Conservation (phyloP, 129 eudicot species). For the Scalesia atractyloides region DNA sequence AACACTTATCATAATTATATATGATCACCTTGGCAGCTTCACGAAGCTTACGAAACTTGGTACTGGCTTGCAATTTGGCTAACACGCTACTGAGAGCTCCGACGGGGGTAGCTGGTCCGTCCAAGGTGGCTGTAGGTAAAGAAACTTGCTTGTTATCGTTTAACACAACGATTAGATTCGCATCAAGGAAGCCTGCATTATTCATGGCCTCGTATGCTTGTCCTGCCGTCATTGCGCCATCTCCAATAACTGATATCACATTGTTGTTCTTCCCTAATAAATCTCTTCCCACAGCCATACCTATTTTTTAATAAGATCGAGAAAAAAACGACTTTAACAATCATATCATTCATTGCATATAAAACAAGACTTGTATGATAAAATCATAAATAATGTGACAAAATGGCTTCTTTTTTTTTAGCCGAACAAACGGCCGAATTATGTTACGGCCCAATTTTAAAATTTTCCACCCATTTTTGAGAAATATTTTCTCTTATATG, state of each 20-base stretch:
- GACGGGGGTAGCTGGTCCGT: constrained; percentile 94
- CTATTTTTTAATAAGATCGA: constrained; percentile 24
- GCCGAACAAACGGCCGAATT: not conserved
- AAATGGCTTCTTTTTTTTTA: not conserved
- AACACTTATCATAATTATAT: not conserved
- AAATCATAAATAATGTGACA: not conserved
- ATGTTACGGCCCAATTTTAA: not conserved
- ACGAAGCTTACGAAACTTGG: constrained; percentile 76
- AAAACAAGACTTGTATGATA: too few relatives aligned
- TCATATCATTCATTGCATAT: too few relatives aligned
- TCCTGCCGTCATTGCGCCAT: constrained; percentile 98
- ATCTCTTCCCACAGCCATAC: constrained; percentile 96
- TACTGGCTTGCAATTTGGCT: constrained; percentile 72
- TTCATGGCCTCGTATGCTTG: constrained; percentile 95
- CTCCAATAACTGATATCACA: constrained; percentile 88
- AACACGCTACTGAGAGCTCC: constrained; percentile 91
- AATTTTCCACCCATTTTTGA: not conserved
- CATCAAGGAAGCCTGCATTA: constrained; percentile 80
- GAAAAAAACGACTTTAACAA: not conserved
- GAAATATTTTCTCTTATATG: not conserved
- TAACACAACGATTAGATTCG: constrained; percentile 75
- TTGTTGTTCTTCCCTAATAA: constrained; percentile 74
- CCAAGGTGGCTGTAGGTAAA: constrained; percentile 85
- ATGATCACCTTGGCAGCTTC: constrained; percentile 78
- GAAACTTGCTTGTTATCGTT: constrained; percentile 96